Conservation (phyloP, 1,284 basidiomycete genomes). For the Grifola frondosa region DNA sequence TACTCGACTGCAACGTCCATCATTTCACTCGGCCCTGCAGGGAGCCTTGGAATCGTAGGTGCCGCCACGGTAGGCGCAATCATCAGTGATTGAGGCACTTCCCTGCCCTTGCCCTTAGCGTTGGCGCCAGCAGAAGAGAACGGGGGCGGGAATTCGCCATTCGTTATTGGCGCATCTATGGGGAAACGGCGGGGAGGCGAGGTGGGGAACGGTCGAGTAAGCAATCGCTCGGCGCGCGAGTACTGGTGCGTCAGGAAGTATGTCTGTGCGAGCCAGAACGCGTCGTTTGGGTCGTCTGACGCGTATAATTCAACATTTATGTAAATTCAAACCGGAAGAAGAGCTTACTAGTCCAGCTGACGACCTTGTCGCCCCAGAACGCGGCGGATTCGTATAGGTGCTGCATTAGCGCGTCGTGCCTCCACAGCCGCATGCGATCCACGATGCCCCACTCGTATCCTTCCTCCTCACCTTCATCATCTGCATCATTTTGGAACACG, state of each 20-base stretch:
- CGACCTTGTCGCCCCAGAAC: constrained; percentile 97
- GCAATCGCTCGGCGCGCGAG: constrained; percentile 87
- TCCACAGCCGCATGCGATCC: constrained; percentile 94
- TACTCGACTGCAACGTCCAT: constrained; percentile 61
- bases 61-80: constrained; percentile 13
- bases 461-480: constrained; percentile 49
- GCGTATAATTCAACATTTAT: not conserved
- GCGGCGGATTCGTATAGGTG: constrained; percentile 97
- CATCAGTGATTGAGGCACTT: constrained; percentile 35
- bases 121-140: constrained; percentile 20
- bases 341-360: constrained; percentile 88
- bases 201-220: constrained; percentile 78
- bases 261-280: constrained; percentile 97
- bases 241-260: constrained; percentile 97
- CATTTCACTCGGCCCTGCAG: constrained; percentile 64
- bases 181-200: constrained; percentile 42
- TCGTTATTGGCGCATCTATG: constrained; percentile 34
- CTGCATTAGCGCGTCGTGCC: constrained; percentile 97
- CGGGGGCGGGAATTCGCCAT: constrained; percentile 41
- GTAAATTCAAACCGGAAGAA: not conserved
- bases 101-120: constrained; percentile 61
- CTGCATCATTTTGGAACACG: constrained; percentile 62
- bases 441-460: constrained; percentile 82
- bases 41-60: constrained; percentile 51
- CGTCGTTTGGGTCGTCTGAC: constrained; percentile 94